Evolutionary conservation across 192 early-diverging fungal genomes (phyloP).

Genomic region (Allomyces javanicus): DNA sequence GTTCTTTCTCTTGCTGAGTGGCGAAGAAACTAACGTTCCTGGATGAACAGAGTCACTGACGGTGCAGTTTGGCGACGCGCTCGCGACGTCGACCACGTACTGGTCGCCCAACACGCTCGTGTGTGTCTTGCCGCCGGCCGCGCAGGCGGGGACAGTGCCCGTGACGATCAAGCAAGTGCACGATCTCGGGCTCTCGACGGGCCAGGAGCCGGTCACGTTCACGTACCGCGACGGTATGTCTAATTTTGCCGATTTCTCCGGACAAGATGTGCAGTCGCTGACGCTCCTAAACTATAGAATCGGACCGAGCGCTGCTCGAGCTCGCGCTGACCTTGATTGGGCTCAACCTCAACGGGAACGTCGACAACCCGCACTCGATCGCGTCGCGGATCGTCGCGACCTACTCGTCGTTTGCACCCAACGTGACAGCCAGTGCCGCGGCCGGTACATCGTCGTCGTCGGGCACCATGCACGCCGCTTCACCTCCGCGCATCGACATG

Average conservation of each 20-base stretch:
- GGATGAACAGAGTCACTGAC: slow-evolving; percentile 27
- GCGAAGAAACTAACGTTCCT: too few relatives aligned
- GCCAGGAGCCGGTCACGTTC: slow-evolving; percentile 5
- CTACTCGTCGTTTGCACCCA: background rate
- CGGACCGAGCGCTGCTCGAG: slow-evolving; percentile 77
- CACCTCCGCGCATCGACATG: background rate
- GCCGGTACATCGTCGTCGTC: background rate
- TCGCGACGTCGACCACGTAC: slow-evolving; percentile 51
- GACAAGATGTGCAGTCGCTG: slow-evolving; percentile 14
- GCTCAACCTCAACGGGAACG: slow-evolving; percentile 54
- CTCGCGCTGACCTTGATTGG: slow-evolving; percentile 76
- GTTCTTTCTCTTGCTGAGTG: too few relatives aligned
- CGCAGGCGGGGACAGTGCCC: slow-evolving; percentile 47
- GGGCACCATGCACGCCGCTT: too few relatives aligned
- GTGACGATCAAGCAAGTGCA: slow-evolving; percentile 21
- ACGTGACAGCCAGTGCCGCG: too few relatives aligned
- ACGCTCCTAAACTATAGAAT: slow-evolving; percentile 40
- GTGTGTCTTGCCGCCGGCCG: slow-evolving; percentile 61
- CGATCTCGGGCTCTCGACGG: background rate
- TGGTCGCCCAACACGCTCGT: slow-evolving; percentile 62
- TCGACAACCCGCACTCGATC: slow-evolving; percentile 53
- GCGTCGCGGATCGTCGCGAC: slow-evolving; percentile 44
- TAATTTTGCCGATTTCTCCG: slow-evolving; percentile 3
- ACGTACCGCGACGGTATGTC: slow-evolving; percentile 15
- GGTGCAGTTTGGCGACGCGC: slow-evolving; percentile 58